Evolutionary conservation across 768 basidiomycete species (phyloP).

Genomic region (Mrakia blollopis): DNA sequence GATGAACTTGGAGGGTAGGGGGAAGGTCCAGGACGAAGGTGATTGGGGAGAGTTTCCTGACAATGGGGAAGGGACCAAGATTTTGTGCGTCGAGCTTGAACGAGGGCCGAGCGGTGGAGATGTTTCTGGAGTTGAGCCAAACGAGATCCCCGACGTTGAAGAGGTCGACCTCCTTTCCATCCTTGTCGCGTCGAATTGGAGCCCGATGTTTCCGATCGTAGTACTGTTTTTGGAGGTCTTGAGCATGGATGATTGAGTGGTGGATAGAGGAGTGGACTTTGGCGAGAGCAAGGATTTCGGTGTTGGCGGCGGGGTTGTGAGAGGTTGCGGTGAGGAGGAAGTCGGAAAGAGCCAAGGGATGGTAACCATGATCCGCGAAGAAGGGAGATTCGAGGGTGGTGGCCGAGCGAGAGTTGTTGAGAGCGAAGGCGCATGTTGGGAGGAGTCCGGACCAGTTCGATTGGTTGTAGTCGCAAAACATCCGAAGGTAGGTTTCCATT

Average conservation of each 20-base stretch:
- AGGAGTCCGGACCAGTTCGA: constrained; percentile 45
- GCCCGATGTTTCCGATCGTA: too few species aligned
- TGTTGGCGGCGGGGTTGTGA: neutral
- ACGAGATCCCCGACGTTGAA: constrained; percentile 35
- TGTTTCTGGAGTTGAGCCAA: constrained; percentile 30
- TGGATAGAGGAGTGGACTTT: neutral
- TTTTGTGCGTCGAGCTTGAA: neutral
- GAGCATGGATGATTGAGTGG: too few species aligned
- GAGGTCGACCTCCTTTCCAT: constrained; percentile 31
- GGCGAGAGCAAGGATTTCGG: constrained; percentile 25
- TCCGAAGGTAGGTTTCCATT: constrained; percentile 47
- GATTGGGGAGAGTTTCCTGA: too few species aligned
- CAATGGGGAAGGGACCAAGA: neutral
- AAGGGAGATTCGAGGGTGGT: constrained; percentile 45
- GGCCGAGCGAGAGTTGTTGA: constrained; percentile 43
- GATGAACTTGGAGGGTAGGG: constrained; percentile 1
- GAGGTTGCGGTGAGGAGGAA: neutral
- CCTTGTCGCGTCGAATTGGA: constrained; percentile 34
- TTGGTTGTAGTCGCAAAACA: constrained; percentile 44
- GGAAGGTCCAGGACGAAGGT: too few species aligned
- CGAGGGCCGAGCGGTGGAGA: neutral
- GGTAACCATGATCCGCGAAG: constrained; percentile 37
- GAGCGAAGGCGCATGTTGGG: constrained; percentile 42
- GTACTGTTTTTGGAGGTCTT: too few species aligned
- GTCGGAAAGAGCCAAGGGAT: constrained; percentile 18